Conservation (phyloP, 805 yeast genomes). For the Hanseniaspora occidentalis region DNA sequence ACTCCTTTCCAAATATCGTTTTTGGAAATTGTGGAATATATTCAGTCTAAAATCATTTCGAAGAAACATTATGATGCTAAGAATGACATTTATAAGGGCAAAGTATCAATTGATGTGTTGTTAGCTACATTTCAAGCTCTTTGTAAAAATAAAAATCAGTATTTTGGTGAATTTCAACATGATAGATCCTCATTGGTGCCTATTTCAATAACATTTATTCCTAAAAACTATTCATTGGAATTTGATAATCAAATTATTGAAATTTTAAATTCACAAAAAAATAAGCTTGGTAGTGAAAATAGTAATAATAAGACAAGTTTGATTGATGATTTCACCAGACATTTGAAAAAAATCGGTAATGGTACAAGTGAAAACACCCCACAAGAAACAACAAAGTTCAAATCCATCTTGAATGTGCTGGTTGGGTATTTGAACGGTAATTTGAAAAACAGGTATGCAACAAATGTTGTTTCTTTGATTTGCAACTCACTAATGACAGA, state of each 20-base stretch:
- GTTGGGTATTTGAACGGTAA: conserved; percentile 47
- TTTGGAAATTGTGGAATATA: neutral
- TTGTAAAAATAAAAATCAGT: neutral
- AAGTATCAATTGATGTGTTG: neutral
- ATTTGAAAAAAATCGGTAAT: neutral
- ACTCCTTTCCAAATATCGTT: conserved; percentile 1
- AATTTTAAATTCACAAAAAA: neutral
- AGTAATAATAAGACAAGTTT: neutral
- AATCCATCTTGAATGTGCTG: conserved; percentile 33
- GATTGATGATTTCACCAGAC: neutral
- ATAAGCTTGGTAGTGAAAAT: neutral
- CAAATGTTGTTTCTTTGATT: conserved; percentile 33
- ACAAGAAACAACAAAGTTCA: conserved; percentile 11
- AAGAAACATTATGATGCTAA: conserved; percentile 11
- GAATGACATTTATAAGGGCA: neutral
- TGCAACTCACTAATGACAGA: conserved; percentile 1
- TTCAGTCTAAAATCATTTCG: neutral
- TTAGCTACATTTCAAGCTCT: neutral
- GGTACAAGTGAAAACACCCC: neutral
- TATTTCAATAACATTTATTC: conserved; percentile 31
- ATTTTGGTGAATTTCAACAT: conserved; percentile 29
- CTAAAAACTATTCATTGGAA: conserved; percentile 25
- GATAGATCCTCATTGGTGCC: conserved; percentile 27
- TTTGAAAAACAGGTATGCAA: conserved; percentile 27
- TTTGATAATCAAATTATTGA: too few relatives aligned